Evolutionary conservation across 495 filamentous ascomycete genomes (phyloP), one percentile per base, ranked within the genome.

Genomic region (Hypoxylon crocopeplum): DNA sequence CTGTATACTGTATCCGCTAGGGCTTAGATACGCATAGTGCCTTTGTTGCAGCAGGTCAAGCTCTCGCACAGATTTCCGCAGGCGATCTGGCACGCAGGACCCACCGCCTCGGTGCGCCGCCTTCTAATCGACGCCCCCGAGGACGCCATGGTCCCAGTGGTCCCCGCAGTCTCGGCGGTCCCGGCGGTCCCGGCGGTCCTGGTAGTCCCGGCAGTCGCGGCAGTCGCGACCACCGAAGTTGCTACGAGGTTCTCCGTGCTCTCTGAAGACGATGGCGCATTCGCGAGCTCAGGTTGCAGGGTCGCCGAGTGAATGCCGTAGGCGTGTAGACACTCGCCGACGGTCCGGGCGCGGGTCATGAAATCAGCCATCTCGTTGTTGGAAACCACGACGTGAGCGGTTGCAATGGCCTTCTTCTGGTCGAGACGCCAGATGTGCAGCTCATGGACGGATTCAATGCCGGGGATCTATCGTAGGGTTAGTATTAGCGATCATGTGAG

Each of bases 261-360:
- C 11, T 15, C 55, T 20, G 22, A 32, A 3, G 39, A 11, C 5
- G 47, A 19, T 8, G 17, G 15, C 20, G 52, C 48, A 4, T 30
- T 49, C 3, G 54, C 70, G 11, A 83, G 69, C 67, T 97, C 93
- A 0, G 93, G 93, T 72, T 98, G 93, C 40, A 98, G 87, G 2
- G 93, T 98, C 0, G 85, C 88, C 0, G 89, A 93, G 72, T 97
- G 93, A 56, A 98, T 94, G 10, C 93, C 93, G 59, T 95, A 96
- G 25, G 87, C 92, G 66, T 97, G 93, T 7, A 98, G 82, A 72
- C 93, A 98, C 33, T 85, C 82, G 11, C 88, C 77, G 37, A 96
- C 86, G 20, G 84, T 85, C 22, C 81, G 82, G 1, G 91, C 93
- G 34, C 90, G 85, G 19, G 78, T 74, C 89, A 94, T 94, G 71